Conservation (phyloP, 306 rosid genomes). For the Inga laurina region DNA sequence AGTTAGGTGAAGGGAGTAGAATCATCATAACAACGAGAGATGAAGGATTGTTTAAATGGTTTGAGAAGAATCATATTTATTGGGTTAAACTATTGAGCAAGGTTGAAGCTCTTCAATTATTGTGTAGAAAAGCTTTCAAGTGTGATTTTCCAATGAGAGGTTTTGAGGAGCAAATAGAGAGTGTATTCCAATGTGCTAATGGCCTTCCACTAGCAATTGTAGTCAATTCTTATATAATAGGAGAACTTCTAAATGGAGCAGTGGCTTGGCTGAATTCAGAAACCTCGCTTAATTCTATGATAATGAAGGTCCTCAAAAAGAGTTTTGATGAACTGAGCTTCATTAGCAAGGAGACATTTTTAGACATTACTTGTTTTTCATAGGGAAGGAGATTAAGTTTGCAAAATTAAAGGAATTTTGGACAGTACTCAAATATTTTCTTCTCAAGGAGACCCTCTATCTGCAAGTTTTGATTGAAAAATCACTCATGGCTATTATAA, state of each 20-base stretch:
- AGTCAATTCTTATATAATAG: no score
- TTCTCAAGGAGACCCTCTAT: accelerated
- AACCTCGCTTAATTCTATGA: neutral
- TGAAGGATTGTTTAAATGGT: neutral
- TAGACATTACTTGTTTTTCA: neutral
- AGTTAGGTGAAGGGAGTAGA: neutral
- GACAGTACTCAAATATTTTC: no score
- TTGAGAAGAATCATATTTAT: neutral
- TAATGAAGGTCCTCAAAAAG: neutral
- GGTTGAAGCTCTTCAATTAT: neutral
- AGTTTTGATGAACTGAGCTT: neutral
- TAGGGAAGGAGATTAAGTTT: neutral
- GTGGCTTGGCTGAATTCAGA: no score
- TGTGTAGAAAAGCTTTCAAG: neutral
- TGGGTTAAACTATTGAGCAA: neutral
- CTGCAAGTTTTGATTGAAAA: neutral
- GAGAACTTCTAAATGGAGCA: no score
- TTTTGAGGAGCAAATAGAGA: no score
- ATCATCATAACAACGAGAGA: neutral
- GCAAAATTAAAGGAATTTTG: no score
- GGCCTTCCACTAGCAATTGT: no score
- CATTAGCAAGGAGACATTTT: accelerated
- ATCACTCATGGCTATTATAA: neutral
- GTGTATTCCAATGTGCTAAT: no score
- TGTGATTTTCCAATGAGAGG: neutral